phyloP scores from a whole-genome alignment of 1,139 yeast genomes.

The Diutina neorugosa region DNA sequence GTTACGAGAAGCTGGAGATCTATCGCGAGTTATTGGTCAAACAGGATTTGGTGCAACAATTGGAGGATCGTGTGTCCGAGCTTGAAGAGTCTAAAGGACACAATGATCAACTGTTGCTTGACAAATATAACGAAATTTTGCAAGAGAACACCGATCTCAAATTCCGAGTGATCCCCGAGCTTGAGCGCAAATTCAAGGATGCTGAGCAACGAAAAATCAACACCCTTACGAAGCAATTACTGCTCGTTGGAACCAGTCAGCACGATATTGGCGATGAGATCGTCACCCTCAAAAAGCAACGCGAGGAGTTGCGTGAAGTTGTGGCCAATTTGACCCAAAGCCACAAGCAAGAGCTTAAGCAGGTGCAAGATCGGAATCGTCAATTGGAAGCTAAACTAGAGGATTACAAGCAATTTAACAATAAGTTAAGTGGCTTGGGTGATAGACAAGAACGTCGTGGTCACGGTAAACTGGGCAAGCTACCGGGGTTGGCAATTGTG shows the following conservation, averaged over 20 bases:
- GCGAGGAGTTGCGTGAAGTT: slow-evolving; percentile 51
- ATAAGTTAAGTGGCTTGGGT: slow-evolving; percentile 20
- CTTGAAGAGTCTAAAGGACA: slow-evolving; percentile 8
- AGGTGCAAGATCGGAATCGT: slow-evolving; percentile 32
- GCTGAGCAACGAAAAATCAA: slow-evolving; percentile 3
- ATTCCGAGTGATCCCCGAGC: slow-evolving; percentile 21
- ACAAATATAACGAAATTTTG: slow-evolving; percentile 24
- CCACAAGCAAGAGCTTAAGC: slow-evolving; percentile 24
- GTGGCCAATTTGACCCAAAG: slow-evolving; percentile 23
- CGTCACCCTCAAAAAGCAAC: slow-evolving; percentile 31
- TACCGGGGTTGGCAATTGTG: slow-evolving; percentile 32
- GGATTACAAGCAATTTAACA: slow-evolving; percentile 23
- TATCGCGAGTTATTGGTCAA: slow-evolving; percentile 31
- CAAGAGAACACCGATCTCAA: slow-evolving; percentile 24
- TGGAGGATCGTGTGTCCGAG: slow-evolving; percentile 30
- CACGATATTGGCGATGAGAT: slow-evolving; percentile 13
- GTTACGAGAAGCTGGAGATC: slow-evolving; percentile 44
- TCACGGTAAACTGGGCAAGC: slow-evolving; percentile 21
- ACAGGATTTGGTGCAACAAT: slow-evolving; percentile 33
- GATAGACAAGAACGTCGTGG: slow-evolving; percentile 5
- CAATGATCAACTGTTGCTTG: slow-evolving; percentile 18
- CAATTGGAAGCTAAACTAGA: slow-evolving; percentile 26
- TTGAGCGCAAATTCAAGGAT: slow-evolving; percentile 14
- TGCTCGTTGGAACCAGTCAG: slow-evolving; percentile 1
- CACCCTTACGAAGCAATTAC: slow-evolving; percentile 2